phyloP scores from a whole-genome alignment of 306 rosid species.

The Quercus dentata region DNA sequence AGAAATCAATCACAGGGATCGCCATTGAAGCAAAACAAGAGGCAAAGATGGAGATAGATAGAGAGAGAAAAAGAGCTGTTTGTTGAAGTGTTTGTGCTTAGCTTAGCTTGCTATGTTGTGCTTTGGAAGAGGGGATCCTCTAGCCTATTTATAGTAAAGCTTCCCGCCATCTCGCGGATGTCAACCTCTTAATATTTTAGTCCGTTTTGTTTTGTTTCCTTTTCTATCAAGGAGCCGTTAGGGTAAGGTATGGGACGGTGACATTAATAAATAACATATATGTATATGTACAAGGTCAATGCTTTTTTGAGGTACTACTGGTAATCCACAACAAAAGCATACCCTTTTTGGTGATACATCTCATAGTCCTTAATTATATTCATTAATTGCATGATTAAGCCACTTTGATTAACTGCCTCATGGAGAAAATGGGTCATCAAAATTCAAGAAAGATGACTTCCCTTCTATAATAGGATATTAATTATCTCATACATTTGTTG shows the following conservation, averaged over 20 bases:
- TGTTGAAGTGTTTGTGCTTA: constrained; percentile 4
- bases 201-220: constrained; percentile 5
- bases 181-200: constrained; percentile 27
- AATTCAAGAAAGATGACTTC: background rate
- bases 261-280: constrained; percentile 3
- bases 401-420: constrained; percentile 23
- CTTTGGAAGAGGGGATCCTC: constrained; percentile 15
- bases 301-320: constrained; percentile 41
- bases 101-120: constrained; percentile 29
- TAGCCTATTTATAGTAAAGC: constrained; percentile 58
- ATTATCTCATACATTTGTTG: background rate
- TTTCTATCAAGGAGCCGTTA: constrained; percentile 53
- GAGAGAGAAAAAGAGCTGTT: background rate
- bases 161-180: constrained; percentile 54
- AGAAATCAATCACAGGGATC: constrained; percentile 92
- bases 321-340: constrained; percentile 40
- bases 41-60: constrained; percentile 7
- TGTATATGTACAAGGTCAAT: constrained; percentile 40
- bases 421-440: constrained; percentile 9
- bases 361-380: constrained; percentile 12
- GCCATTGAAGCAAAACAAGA: constrained; percentile 43
- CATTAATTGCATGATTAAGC: constrained; percentile 15
- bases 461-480: background rate
- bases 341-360: constrained; percentile 45
- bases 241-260: constrained; percentile 63